Evolutionary conservation across 768 basidiomycete genomes (phyloP).

Genomic region (Tubosaeta sp.): DNA sequence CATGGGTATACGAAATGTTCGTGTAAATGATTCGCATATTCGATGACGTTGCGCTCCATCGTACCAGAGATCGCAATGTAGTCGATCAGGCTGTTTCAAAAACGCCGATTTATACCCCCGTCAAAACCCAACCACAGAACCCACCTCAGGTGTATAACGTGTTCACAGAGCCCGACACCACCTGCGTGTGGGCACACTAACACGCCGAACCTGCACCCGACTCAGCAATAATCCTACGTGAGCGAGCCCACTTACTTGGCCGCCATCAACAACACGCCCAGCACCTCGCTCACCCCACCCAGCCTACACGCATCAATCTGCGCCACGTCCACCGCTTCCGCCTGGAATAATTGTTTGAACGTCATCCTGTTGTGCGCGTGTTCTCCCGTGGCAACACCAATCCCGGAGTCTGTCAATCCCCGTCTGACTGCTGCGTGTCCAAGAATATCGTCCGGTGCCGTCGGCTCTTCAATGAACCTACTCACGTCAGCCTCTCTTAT

Average conservation of each 20-base stretch:
- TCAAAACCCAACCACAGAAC: conserved; percentile 5
- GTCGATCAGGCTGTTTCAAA: conserved; percentile 77
- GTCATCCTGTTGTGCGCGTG: conserved; percentile 92
- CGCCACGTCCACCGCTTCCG: conserved; percentile 83
- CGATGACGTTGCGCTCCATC: conserved; percentile 90
- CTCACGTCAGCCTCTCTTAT: conserved; percentile 8
- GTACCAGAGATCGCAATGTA: conserved; percentile 83
- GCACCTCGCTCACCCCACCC: conserved; percentile 86
- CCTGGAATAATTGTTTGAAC: conserved; percentile 93
- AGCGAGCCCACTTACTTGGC: conserved; percentile 55
- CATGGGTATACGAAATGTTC: conserved; percentile 86
- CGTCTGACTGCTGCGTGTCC: conserved; percentile 79
- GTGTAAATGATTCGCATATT: conserved; percentile 82
- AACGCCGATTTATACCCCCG: conserved; percentile 9
- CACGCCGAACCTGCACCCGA: conserved; percentile 60
- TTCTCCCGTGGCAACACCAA: conserved; percentile 92
- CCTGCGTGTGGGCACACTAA: conserved; percentile 91
- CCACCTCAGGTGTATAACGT: conserved; percentile 79
- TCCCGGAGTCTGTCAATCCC: conserved; percentile 71
- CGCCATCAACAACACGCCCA: conserved; percentile 85
- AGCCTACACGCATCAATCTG: conserved; percentile 88
- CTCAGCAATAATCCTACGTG: not conserved
- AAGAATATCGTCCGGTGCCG: conserved; percentile 86
- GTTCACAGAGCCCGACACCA: conserved; percentile 90
- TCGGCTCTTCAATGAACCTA: conserved; percentile 93